Conservation (phyloP, 2,329 filamentous ascomycete genomes). For the Thielaviopsis punctulata region DNA sequence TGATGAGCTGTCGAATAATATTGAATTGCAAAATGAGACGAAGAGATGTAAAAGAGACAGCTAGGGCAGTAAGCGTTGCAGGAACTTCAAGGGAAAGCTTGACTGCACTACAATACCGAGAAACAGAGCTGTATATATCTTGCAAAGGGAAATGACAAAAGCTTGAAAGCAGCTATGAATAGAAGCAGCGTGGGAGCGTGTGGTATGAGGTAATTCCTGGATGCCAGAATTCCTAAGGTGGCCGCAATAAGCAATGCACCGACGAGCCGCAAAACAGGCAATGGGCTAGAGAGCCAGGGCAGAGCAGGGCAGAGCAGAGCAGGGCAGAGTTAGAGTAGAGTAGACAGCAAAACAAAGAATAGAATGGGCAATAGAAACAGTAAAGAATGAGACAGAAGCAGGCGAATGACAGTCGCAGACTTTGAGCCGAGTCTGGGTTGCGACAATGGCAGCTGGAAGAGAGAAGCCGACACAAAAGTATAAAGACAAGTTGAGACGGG, state of each 20-base stretch:
- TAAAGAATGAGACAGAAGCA: neutral
- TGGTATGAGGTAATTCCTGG: neutral
- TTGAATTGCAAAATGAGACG: constrained; percentile 39
- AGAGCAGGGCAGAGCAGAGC: too few species aligned
- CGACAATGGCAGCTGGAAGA: neutral
- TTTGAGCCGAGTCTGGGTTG: neutral
- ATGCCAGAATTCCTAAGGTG: neutral
- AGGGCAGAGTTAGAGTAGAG: neutral
- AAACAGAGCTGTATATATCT: neutral
- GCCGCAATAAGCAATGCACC: neutral
- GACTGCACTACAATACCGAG: neutral
- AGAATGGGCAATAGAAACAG: neutral
- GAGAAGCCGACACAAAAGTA: neutral
- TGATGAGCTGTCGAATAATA: too few species aligned
- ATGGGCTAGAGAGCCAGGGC: neutral
- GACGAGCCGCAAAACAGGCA: neutral
- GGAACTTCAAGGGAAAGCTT: neutral
- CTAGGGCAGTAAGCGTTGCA: neutral
- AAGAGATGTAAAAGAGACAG: constrained; percentile 23
- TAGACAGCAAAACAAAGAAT: neutral
- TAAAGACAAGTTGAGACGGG: neutral
- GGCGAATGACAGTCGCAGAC: neutral
- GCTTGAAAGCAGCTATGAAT: neutral
- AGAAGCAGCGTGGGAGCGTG: neutral
- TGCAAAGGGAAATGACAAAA: neutral